A percentile compares a stretch with the other conserved stretches of the same genome.
phyloP scores from a whole-genome alignment of 371 early-diverging fungal species.

The Sporodiniella umbellata region DNA sequence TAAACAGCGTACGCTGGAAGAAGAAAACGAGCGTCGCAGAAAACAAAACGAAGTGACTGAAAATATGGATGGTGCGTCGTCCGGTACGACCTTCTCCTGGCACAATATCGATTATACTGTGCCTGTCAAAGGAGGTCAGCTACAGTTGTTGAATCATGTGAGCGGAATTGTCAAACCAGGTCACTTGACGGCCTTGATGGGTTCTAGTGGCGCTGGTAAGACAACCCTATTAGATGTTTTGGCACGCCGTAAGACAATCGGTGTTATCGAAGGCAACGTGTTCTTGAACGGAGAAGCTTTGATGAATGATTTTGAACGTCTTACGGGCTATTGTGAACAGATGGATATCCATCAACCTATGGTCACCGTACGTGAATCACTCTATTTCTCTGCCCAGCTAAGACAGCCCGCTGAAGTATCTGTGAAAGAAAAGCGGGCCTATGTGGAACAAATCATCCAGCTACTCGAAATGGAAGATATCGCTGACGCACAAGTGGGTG shows the following conservation, averaged over 20 bases:
- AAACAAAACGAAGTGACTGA: slow-evolving; percentile 18
- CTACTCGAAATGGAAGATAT: slow-evolving; percentile 56
- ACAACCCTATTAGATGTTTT: slow-evolving; percentile 83
- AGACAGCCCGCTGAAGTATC: slow-evolving; percentile 54
- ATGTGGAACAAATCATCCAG: slow-evolving; percentile 61
- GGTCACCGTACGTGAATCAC: slow-evolving; percentile 59
- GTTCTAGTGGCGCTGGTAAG: slow-evolving; percentile 87
- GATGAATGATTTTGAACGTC: slow-evolving; percentile 60
- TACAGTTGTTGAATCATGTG: slow-evolving; percentile 48
- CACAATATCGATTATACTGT: slow-evolving; percentile 52
- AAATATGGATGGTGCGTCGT: slow-evolving; percentile 31
- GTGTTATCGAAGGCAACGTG: slow-evolving; percentile 66
- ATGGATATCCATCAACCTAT: slow-evolving; percentile 74
- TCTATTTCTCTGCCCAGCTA: slow-evolving; percentile 63
- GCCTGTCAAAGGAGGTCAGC: slow-evolving; percentile 50
- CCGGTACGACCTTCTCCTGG: slow-evolving; percentile 56
- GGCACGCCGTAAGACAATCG: slow-evolving; percentile 75
- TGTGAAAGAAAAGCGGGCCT: slow-evolving; percentile 49
- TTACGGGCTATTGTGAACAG: slow-evolving; percentile 81
- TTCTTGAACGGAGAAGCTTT: slow-evolving; percentile 54
- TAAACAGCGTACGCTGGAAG: slow-evolving; percentile 18
- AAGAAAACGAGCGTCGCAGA: slow-evolving; percentile 23
- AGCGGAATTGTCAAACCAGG: slow-evolving; percentile 59
- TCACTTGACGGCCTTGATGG: slow-evolving; percentile 76
- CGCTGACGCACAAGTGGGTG: slow-evolving; percentile 50